Percentiles rank a stretch among this genome's conserved stretches.
Conservation (phyloP, 257 asterid genomes). For the Nicotiana tabacum region DNA sequence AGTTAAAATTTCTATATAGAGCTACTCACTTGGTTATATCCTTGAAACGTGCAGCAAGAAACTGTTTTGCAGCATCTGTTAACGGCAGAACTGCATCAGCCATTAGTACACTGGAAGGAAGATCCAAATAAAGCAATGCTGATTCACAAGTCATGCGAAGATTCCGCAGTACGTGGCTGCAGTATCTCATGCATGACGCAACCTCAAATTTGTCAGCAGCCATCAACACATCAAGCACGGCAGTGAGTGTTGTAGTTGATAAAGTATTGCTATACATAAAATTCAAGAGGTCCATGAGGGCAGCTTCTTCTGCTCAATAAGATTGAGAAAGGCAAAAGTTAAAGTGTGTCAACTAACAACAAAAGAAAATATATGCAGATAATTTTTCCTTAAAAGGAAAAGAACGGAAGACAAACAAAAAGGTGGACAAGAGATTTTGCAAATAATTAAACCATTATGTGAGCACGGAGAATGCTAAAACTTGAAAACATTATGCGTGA, state of each 20-base stretch:
- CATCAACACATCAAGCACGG: conserved; percentile 74
- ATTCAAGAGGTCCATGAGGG: conserved; percentile 77
- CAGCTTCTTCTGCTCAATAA: conserved; percentile 73
- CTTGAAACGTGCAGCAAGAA: conserved; percentile 64
- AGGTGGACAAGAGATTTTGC: neutral
- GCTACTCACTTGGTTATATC: conserved; percentile 68
- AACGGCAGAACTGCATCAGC: conserved; percentile 71
- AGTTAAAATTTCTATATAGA: neutral
- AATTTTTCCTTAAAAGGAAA: neutral
- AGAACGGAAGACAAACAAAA: neutral
- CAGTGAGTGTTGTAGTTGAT: conserved; percentile 49
- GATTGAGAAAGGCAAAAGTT: conserved; percentile 2
- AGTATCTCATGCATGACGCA: conserved; percentile 84
- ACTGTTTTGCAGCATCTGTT: conserved; percentile 66
- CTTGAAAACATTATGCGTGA: neutral
- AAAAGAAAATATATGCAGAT: neutral
- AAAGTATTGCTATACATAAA: conserved; percentile 75
- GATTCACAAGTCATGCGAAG: conserved; percentile 82
- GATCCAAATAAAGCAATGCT: conserved; percentile 86
- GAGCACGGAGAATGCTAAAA: neutral
- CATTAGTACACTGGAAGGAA: conserved; percentile 67
- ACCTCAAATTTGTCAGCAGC: conserved; percentile 91
- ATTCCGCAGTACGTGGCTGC: conserved; percentile 52
- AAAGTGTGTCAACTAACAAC: neutral
- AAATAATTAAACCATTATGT: neutral